Conservation (phyloP, 495 filamentous ascomycete genomes). For the Parachaetomium inaequale region DNA sequence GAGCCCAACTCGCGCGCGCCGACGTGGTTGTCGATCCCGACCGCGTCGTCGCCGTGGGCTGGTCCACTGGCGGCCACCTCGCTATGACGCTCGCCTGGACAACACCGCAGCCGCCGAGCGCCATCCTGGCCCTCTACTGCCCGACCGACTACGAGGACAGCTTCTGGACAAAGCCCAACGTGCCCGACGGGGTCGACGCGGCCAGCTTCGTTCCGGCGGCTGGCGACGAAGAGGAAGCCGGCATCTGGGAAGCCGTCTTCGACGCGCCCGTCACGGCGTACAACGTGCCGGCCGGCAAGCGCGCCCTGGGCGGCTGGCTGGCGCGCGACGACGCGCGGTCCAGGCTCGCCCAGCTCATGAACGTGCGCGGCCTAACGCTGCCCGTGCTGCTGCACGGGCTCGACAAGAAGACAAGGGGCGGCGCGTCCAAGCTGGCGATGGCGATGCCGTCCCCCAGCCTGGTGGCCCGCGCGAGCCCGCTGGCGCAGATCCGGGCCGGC, state of each 20-base stretch:
- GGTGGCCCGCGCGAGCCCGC: background rate
- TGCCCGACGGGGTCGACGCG: slow-evolving; percentile 11
- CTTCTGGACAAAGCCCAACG: background rate
- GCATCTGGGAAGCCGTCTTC: too few species aligned
- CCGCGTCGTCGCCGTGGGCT: slow-evolving; percentile 50
- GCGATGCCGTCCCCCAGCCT: background rate
- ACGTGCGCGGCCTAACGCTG: too few species aligned
- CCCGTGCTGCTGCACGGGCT: too few species aligned
- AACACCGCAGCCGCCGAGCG: slow-evolving; percentile 42
- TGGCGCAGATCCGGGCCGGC: background rate
- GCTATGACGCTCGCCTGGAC: slow-evolving; percentile 51
- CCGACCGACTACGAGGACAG: slow-evolving; percentile 33
- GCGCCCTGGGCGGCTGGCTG: too few species aligned
- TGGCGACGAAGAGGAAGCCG: background rate
- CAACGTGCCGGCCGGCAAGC: too few species aligned
- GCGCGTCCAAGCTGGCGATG: background rate
- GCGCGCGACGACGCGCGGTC: too few species aligned
- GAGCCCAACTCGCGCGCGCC: too few species aligned
- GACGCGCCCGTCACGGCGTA: too few species aligned
- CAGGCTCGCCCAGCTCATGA: too few species aligned
- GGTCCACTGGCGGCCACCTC: slow-evolving; percentile 55
- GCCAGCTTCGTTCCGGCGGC: background rate
- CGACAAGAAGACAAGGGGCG: too few species aligned
- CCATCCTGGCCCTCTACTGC: slow-evolving; percentile 53
- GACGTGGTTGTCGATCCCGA: slow-evolving; percentile 10